Base-by-base conservation (phyloP, 2,329 filamentous ascomycete species). In the Venturia asperata region DNA sequence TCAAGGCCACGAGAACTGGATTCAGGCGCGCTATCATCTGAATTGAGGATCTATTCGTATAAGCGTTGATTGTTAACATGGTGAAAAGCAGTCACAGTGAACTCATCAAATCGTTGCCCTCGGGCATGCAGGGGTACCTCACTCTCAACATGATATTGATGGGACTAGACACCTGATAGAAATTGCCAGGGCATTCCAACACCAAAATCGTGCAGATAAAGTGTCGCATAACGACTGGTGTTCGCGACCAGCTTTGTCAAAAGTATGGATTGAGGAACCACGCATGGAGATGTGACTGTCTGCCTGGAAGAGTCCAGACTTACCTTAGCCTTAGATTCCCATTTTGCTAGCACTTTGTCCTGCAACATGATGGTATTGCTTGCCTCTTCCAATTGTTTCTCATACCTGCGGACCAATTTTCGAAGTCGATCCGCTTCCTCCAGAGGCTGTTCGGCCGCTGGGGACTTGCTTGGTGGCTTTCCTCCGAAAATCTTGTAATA, bases 401-500 rank as follows among this genome's bases (percentile, higher is more conserved):
- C 64, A 37, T 66, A 66, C 45, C n/a, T 62, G 27, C 47, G 45
- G 43, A 66, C 60, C 41, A 58, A 2, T 42, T 37, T 63, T 21
- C 45, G 21, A n/a, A 66, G 47, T 17, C 60, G 17, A 11, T 58
- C 64, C n/a, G 52, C 41, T 41, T 66, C 60, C 6, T 66, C 64
- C 9, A 3, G 9, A 11, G 52, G 55, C 7, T 39, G 37, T 30
- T 62, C 64, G 24, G 37, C 11, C n/a, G 24, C 27, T 47, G 64
- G 58, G 6, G 41, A 37, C 43, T 61, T 61, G n/a, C 39, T 61
- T 21, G 55, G 39, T n/a, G 55, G 52, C 45, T 55, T 47, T 47
- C 64, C 64, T 61, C 58, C 58, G 43, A 65, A 65, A 19, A 61
- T 65, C 30, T 65, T 65, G 64, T 65, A 65, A 37, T 65, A 65